phyloP scores from a whole-genome alignment of 2,329 filamentous ascomycete genomes.

The Cryphonectria radicalis region DNA sequence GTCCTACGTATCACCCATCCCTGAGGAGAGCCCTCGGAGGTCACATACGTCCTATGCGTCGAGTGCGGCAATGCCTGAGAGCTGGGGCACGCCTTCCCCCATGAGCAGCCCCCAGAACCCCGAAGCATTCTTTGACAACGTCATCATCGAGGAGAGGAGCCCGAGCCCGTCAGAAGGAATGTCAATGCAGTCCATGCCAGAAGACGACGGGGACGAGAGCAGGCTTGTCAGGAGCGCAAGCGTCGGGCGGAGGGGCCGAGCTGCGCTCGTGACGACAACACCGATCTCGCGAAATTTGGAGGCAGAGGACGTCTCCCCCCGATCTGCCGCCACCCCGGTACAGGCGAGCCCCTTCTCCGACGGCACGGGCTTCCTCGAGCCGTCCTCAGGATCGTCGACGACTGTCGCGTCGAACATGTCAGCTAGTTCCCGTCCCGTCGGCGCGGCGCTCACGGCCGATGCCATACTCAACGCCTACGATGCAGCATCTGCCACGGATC shows the following conservation, averaged over 20 bases:
- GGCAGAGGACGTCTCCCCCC: conserved; percentile 30
- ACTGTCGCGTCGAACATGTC: conserved; percentile 42
- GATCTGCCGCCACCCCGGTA: conserved; percentile 44
- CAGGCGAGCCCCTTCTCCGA: conserved; percentile 46
- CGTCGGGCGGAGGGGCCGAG: conserved; percentile 63
- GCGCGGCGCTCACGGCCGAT: conserved; percentile 44
- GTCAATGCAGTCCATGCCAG: conserved; percentile 42
- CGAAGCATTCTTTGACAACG: conserved; percentile 57
- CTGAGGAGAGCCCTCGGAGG: conserved; percentile 67
- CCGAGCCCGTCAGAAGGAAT: conserved; percentile 30
- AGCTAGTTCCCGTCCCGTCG: conserved; percentile 32
- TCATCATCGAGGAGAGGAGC: conserved; percentile 47
- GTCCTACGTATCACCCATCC: conserved; percentile 75
- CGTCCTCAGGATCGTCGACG: conserved; percentile 51
- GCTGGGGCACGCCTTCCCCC: conserved; percentile 61
- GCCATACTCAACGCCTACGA: conserved; percentile 56
- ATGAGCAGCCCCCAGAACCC: conserved; percentile 49
- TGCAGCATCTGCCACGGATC: conserved; percentile 51
- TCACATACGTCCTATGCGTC: conserved; percentile 71
- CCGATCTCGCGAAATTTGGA: neutral
- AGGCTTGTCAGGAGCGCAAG: conserved; percentile 65
- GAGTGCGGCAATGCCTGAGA: conserved; percentile 72
- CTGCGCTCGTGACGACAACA: conserved; percentile 53
- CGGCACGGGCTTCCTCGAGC: conserved; percentile 52
- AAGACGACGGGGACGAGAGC: conserved; percentile 57